phyloP scores from a whole-genome alignment of 805 yeast genomes.

The Brettanomyces bruxellensis region DNA sequence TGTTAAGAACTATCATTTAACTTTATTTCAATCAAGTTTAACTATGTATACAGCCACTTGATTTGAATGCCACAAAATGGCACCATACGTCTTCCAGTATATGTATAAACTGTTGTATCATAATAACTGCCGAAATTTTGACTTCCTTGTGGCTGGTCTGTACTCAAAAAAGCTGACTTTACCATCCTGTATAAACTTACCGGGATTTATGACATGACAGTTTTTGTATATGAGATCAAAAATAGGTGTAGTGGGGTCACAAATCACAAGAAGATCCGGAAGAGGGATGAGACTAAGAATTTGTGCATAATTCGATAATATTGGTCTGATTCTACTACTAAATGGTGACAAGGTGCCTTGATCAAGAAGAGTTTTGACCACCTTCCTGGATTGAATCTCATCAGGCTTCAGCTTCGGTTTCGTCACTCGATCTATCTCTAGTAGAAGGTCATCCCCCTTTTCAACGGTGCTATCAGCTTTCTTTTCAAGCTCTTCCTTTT shows the following conservation, averaged over 20 bases:
- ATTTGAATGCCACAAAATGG: too few species aligned
- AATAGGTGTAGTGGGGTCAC: conserved; percentile 62
- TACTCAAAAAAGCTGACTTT: conserved; percentile 68
- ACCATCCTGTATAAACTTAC: conserved; percentile 39
- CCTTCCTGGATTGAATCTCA: conserved; percentile 51
- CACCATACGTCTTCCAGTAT: too few species aligned
- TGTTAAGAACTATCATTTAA: too few species aligned
- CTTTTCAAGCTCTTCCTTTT: conserved; percentile 6
- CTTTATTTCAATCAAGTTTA: too few species aligned
- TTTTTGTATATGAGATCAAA: conserved; percentile 77
- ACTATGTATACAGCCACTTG: too few species aligned
- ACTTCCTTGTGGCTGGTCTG: conserved; percentile 47
- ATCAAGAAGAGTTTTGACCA: conserved; percentile 73
- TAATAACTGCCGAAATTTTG: conserved; percentile 36
- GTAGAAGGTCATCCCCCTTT: conserved; percentile 7
- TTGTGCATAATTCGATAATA: conserved; percentile 63
- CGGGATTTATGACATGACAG: conserved; percentile 70
- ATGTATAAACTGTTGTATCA: not conserved
- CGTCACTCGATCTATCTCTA: conserved; percentile 20
- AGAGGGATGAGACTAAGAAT: conserved; percentile 65
- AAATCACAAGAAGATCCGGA: conserved; percentile 57
- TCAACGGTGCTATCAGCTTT: conserved; percentile 3
- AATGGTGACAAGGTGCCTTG: conserved; percentile 89
- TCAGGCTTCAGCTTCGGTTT: conserved; percentile 30
- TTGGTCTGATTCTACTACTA: conserved; percentile 46